Evolutionary conservation across 352 stramenopile species (phyloP), one percentile per base, ranked within the genome.

Genomic region (Pythium sukuiense): DNA sequence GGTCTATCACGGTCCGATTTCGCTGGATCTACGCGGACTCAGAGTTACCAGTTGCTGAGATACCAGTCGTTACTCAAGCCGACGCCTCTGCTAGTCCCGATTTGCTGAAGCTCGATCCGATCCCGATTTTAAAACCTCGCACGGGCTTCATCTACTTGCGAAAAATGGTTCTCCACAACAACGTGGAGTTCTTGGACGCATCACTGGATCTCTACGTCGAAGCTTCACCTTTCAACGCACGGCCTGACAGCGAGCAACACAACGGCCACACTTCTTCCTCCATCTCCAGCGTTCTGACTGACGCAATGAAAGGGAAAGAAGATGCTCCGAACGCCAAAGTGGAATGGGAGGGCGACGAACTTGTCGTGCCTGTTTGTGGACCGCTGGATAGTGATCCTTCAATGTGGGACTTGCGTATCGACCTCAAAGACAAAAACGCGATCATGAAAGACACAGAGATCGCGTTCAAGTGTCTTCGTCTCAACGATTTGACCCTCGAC

Each of bases 351-450:
- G 67, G 53, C 12, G 72, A 82, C 13, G 62, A 74, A n/a, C 45
- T 79, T 0, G 39, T 79, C 6, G 24, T 80, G 43, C 72, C 75
- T 6, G 30, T 73, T 56, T 66, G 71, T 14, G 37, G 70, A 3
- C 41, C 66, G 2, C 26, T 35, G 11, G 49, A 65, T 30, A 39
- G 20, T 12, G 48, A 33, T 20, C 35, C 30, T 18, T 20, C 30
- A 13, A 30, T 27, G 2, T 32, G 37, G 2, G 61, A 68, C 26
- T 33, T 82, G 16, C 18, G 33, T 3, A 32, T 81, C 43, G 63
- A 74, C 11, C 46, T 87, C 9, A 79, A 80, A 26, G 78, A 87
- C 63, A 83, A 81, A 43, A 79, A 84, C 50, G 75, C 76, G 0
- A 78, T 84, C 46, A 71, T 76, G 45, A 72, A 70, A 45, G 78